Percentiles rank a stretch among this genome's conserved stretches.
These are phyloP conservation scores for Ustilago curta DNA, from an alignment of 1,284 basidiomycete species.

Conservation along the genomic window DNA sequence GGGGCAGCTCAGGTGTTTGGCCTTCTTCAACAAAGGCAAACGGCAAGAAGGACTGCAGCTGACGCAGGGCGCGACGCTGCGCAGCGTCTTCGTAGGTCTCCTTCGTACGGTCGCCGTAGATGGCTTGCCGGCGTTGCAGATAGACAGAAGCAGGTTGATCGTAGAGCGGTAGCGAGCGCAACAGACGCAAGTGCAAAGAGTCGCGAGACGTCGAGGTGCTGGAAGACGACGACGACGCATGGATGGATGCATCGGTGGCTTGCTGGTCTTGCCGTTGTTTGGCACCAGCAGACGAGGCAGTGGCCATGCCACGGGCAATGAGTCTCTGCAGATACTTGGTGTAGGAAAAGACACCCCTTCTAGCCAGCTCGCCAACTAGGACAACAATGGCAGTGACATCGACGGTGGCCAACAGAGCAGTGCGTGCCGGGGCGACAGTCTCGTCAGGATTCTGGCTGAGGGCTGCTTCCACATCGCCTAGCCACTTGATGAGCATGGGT, in stretches of 20 bases:
- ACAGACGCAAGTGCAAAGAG: constrained; percentile 53
- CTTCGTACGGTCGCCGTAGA: constrained; percentile 62
- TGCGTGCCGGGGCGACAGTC: background rate
- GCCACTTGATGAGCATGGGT: constrained; percentile 80
- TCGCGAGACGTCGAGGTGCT: constrained; percentile 17
- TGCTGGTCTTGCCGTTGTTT: background rate
- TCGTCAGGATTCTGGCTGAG: constrained; percentile 6
- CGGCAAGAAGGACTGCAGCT: constrained; percentile 46
- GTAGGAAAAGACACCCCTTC: constrained; percentile 82
- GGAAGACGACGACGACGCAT: background rate
- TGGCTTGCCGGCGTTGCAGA: constrained; percentile 60
- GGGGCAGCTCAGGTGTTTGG: background rate
- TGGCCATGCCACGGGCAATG: constrained; percentile 77
- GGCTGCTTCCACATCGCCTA: constrained; percentile 71
- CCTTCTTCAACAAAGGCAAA: constrained; percentile 28
- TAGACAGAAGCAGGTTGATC: constrained; percentile 47
- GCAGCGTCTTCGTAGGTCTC: constrained; percentile 67
- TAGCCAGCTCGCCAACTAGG: constrained; percentile 82
- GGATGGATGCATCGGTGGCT: background rate
- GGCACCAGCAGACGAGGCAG: constrained; percentile 4
- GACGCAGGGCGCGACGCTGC: constrained; percentile 60
- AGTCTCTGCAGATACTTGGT: constrained; percentile 85
- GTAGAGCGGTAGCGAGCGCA: constrained; percentile 60
- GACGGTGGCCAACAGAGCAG: constrained; percentile 18
- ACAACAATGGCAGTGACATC: constrained; percentile 75